These are phyloP conservation scores for Ophiostoma montium DNA, from an alignment of 2,329 filamentous ascomycete genomes.

Conservation along the genomic window DNA sequence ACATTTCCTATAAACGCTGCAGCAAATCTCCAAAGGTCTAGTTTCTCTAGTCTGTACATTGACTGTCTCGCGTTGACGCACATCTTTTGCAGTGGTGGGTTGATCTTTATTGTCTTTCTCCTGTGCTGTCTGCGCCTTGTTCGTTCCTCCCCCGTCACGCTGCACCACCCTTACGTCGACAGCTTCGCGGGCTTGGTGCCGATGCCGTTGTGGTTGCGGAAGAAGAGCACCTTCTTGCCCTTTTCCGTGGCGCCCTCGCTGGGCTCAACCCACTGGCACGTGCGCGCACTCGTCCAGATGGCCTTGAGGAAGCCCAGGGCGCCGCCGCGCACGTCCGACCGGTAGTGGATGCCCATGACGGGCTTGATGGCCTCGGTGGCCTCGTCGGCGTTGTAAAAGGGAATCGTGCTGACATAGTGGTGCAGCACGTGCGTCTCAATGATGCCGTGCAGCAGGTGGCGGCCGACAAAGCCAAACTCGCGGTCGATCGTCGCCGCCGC, in stretches of 20 bases:
- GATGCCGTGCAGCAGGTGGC: conserved; percentile 80
- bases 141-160: too few relatives aligned
- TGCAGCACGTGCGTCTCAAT: conserved; percentile 95
- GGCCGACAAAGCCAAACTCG: conserved; percentile 90
- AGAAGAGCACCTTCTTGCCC: conserved; percentile 79
- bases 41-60: too few relatives aligned
- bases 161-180: not conserved
- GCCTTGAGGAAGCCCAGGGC: conserved; percentile 70
- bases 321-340: conserved; percentile 63
- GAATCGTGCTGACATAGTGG: conserved; percentile 90
- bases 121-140: too few relatives aligned
- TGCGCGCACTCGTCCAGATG: conserved; percentile 66
- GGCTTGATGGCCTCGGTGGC: conserved; percentile 37
- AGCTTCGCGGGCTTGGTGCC: conserved; percentile 37
- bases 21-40: too few relatives aligned
- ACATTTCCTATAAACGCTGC: too few relatives aligned
- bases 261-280: conserved; percentile 97
- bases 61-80: too few relatives aligned
- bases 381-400: conserved; percentile 25
- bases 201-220: conserved; percentile 82
- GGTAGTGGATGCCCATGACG: conserved; percentile 94
- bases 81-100: too few relatives aligned
- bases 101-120: too few relatives aligned
- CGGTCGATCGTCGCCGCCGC: conserved; percentile 92
- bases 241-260: conserved; percentile 67